These are phyloP conservation scores for Aspergillus intermedius DNA, from an alignment of 2,329 filamentous ascomycete genomes.

Conservation along the genomic window DNA sequence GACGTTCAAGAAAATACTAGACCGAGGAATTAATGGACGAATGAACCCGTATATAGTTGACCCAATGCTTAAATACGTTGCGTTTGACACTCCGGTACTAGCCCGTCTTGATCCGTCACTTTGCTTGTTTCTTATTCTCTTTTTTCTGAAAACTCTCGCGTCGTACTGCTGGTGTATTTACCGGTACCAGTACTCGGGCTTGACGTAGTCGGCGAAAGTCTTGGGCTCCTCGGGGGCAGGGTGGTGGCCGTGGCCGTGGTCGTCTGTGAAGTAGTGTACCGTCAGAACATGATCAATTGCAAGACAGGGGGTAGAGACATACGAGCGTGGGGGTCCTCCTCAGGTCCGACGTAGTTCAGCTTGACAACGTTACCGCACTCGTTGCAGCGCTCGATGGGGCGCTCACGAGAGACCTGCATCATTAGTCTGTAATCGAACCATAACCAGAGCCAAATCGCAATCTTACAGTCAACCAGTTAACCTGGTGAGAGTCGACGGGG, in stretches of 20 bases:
- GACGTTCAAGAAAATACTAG: background rate
- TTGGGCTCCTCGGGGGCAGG: slow-evolving; percentile 72
- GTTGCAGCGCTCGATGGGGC: slow-evolving; percentile 88
- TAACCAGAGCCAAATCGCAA: background rate
- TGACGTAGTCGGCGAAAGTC: slow-evolving; percentile 94
- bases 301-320: slow-evolving; percentile 14
- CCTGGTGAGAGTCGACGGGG: slow-evolving; percentile 85
- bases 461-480: slow-evolving; percentile 82
- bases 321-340: slow-evolving; percentile 63
- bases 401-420: slow-evolving; percentile 70
- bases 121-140: background rate
- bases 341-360: slow-evolving; percentile 90
- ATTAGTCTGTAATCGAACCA: background rate
- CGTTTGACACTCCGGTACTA: no score
- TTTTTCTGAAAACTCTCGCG: background rate
- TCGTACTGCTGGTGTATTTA: slow-evolving; percentile 26
- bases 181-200: slow-evolving; percentile 83
- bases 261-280: slow-evolving; percentile 22
- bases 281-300: background rate
- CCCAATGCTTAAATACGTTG: no score
- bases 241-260: slow-evolving; percentile 30
- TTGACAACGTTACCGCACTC: slow-evolving; percentile 97
- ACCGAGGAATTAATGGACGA: background rate
- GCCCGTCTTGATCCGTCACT: no score
- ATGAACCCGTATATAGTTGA: background rate